Percentiles rank a stretch among this genome's conserved stretches.
Conservation (phyloP, 2,329 filamentous ascomycete species). For the Leptographium procerum region DNA sequence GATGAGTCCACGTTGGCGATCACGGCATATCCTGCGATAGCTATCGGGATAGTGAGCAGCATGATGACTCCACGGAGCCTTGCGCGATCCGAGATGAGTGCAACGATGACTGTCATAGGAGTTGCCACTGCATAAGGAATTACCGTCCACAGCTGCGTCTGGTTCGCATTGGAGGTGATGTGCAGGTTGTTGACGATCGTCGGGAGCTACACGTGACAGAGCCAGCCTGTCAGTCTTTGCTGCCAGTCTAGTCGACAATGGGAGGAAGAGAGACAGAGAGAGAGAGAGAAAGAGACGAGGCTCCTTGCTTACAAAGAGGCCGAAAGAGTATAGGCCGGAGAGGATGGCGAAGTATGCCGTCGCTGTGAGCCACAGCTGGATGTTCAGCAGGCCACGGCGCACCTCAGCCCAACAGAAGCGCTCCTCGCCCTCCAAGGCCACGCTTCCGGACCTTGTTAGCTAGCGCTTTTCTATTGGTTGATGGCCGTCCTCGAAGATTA, state of each 20-base stretch:
- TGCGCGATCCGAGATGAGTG: constrained; percentile 49
- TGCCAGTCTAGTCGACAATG: no score
- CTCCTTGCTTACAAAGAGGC: constrained; percentile 38
- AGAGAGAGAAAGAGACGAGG: background rate
- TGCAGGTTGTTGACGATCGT: constrained; percentile 51
- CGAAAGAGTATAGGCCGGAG: constrained; percentile 50
- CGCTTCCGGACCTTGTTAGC: background rate
- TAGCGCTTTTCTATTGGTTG: no score
- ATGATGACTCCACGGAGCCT: constrained; percentile 49
- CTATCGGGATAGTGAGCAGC: constrained; percentile 50
- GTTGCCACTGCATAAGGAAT: constrained; percentile 52
- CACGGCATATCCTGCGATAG: constrained; percentile 53
- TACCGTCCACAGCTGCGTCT: constrained; percentile 52
- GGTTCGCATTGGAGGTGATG: constrained; percentile 33
- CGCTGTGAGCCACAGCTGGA: constrained; percentile 53
- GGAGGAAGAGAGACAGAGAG: no score
- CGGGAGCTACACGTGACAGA: constrained; percentile 32
- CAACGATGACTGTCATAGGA: constrained; percentile 41
- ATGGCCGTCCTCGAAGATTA: no score
- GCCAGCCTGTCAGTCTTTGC: no score
- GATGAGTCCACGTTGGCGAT: constrained; percentile 44
- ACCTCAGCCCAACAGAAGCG: constrained; percentile 52
- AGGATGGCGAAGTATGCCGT: constrained; percentile 49
- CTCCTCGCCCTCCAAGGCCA: constrained; percentile 23
- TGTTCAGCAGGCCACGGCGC: constrained; percentile 44